Percentiles rank a stretch among this genome's conserved stretches.
Evolutionary conservation across 257 asterid species (phyloP).

Genomic region (Nyctanthes arbortristis): DNA sequence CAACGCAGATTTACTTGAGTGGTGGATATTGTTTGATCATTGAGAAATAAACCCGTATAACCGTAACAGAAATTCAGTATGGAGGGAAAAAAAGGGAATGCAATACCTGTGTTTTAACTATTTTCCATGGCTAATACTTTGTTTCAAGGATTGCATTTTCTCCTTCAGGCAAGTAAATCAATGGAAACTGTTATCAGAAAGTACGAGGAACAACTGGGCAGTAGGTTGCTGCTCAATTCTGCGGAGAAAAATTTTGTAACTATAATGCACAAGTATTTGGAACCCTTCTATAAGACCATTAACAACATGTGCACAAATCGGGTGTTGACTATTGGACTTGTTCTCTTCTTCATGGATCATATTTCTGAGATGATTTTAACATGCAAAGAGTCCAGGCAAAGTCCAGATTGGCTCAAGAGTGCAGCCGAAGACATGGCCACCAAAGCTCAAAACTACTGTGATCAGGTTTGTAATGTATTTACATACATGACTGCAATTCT

Average conservation of each 20-base stretch:
- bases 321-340: slow-evolving; percentile 74
- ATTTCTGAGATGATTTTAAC: slow-evolving; percentile 69
- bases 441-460: slow-evolving; percentile 64
- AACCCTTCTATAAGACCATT: slow-evolving; percentile 89
- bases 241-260: slow-evolving; percentile 73
- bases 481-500: slow-evolving; percentile 89
- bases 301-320: slow-evolving; percentile 76
- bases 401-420: slow-evolving; percentile 89
- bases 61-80: neutral
- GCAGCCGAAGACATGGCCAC: slow-evolving; percentile 76
- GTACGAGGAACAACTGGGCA: slow-evolving; percentile 71
- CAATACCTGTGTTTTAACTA: neutral
- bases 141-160: slow-evolving; percentile 19
- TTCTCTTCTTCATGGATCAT: slow-evolving; percentile 98
- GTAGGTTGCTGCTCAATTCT: slow-evolving; percentile 66
- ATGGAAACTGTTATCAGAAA: slow-evolving; percentile 73
- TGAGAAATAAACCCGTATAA: neutral
- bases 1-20: neutral
- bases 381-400: slow-evolving; percentile 83
- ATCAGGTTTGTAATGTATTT: slow-evolving; percentile 70
- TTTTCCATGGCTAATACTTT: neutral
- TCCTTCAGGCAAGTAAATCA: slow-evolving; percentile 78
- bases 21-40: neutral
- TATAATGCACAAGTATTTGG: slow-evolving; percentile 79
- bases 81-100: neutral